Evolutionary conservation across 75 land plant genomes (phyloP).

Genomic region (Pinus albicaulis): DNA sequence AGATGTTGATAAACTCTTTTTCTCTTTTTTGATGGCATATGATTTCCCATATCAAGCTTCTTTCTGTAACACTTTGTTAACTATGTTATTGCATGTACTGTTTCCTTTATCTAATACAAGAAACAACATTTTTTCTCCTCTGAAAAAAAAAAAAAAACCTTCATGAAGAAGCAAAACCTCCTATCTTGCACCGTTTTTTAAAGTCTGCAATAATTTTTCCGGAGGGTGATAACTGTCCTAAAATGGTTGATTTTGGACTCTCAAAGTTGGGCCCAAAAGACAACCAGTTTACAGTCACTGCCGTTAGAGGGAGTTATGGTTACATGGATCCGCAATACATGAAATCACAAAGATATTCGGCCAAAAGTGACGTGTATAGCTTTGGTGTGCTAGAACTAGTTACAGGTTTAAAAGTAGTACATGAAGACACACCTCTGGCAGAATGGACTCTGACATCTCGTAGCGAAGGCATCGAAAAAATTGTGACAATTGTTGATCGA

Average conservation of each 20-base stretch:
- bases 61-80: no score
- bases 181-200: conserved; percentile 27
- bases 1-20: no score
- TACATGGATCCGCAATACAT: conserved; percentile 21
- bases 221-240: conserved; percentile 30
- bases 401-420: conserved; percentile 22
- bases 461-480: conserved; percentile 7
- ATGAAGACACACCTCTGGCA: conserved; percentile 18
- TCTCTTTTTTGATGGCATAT: no score
- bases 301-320: conserved; percentile 16
- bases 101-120: no score
- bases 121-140: no score
- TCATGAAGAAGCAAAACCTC: conserved; percentile 23
- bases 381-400: conserved; percentile 35
- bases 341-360: conserved; percentile 14
- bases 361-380: conserved; percentile 39
- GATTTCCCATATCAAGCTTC: no score
- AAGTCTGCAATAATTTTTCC: conserved; percentile 37
- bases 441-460: conserved; percentile 19
- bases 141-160: no score
- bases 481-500: conserved; percentile 17
- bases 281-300: not conserved
- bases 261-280: conserved; percentile 30
- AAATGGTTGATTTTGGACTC: conserved; percentile 56
- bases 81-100: no score